phyloP scores from a whole-genome alignment of 352 stramenopile genomes.

The Globisporangium emineosum region DNA sequence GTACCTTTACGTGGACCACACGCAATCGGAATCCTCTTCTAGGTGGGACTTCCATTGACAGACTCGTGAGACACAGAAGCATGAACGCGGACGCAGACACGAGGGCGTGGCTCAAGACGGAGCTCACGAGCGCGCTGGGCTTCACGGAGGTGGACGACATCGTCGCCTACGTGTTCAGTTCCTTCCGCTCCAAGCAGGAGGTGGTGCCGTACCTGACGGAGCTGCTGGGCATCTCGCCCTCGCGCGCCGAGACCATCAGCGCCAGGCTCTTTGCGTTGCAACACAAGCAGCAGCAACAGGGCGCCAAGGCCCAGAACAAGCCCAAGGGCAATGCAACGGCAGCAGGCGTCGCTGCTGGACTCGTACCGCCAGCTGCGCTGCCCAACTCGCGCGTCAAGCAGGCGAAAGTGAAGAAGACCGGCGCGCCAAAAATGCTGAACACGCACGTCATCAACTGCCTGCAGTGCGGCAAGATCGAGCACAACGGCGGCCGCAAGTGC shows the following conservation, averaged over 20 bases:
- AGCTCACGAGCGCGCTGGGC: constrained; percentile 58
- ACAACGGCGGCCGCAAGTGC: constrained; percentile 51
- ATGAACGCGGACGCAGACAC: constrained; percentile 31
- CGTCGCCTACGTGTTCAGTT: constrained; percentile 43
- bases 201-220: constrained; percentile 60
- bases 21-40: background rate
- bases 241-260: constrained; percentile 47
- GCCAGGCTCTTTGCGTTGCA: constrained; percentile 36
- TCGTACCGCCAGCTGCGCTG: constrained; percentile 36
- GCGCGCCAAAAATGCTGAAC: constrained; percentile 39
- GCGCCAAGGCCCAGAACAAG: constrained; percentile 1
- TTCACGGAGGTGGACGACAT: constrained; percentile 78
- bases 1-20: background rate
- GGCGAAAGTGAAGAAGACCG: constrained; percentile 40
- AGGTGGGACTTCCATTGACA: background rate
- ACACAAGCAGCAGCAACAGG: background rate
- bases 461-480: constrained; percentile 62
- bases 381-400: constrained; percentile 53
- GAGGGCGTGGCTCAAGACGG: constrained; percentile 49
- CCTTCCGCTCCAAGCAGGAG: constrained; percentile 46
- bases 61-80: background rate
- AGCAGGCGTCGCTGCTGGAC: background rate
- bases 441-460: constrained; percentile 71
- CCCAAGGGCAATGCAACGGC: constrained; percentile 1
- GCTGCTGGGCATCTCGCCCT: constrained; percentile 50